Conservation (phyloP, 2,329 filamentous ascomycete genomes). For the Beauveria asiatica region DNA sequence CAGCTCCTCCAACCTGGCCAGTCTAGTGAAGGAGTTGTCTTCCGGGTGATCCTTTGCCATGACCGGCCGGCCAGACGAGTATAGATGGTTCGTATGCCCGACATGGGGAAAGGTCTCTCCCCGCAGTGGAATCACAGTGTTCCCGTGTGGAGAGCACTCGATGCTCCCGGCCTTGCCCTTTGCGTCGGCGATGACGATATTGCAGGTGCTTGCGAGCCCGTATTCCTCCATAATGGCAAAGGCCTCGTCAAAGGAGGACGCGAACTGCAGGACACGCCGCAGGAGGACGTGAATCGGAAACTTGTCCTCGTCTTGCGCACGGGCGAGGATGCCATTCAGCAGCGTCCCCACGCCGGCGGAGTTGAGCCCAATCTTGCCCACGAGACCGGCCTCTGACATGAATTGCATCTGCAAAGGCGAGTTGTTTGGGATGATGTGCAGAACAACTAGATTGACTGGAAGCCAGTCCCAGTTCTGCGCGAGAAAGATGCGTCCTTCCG, state of each 20-base stretch:
- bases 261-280: background rate
- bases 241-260: background rate
- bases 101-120: background rate
- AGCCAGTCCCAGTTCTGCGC: conserved; percentile 8
- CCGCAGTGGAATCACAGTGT: background rate
- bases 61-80: background rate
- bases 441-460: background rate
- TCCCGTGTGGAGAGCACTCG: background rate
- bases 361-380: conserved; percentile 3
- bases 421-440: background rate
- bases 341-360: background rate
- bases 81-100: background rate
- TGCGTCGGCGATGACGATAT: background rate
- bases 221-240: background rate
- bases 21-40: background rate
- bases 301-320: background rate
- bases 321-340: conserved; percentile 2
- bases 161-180: background rate
- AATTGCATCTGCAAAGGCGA: background rate
- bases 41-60: background rate
- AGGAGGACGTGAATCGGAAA: background rate
- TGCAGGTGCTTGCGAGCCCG: background rate
- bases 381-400: background rate
- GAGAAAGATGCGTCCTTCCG: conserved; percentile 1
- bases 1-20: background rate